phyloP scores from a whole-genome alignment of 1,284 basidiomycete species.

The Cryptococcus sp. region DNA sequence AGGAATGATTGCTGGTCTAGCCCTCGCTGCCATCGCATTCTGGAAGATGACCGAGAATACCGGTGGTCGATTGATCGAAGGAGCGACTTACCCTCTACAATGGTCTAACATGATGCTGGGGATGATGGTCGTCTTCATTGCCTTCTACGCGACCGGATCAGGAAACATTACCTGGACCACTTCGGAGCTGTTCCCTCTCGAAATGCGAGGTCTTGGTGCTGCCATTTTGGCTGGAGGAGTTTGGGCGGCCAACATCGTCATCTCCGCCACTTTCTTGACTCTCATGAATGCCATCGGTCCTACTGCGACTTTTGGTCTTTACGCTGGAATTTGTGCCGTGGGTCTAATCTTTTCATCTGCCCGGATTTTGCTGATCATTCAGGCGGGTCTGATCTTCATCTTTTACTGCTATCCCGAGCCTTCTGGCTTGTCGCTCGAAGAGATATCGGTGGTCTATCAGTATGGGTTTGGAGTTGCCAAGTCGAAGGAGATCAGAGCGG shows the following conservation, averaged over 20 bases:
- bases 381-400: conserved; percentile 39
- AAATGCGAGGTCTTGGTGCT: conserved; percentile 41
- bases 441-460: conserved; percentile 41
- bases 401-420: conserved; percentile 49
- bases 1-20: conserved; percentile 38
- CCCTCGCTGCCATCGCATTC: conserved; percentile 41
- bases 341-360: conserved; percentile 1
- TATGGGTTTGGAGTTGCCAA: conserved; percentile 45
- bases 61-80: conserved; percentile 59
- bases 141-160: conserved; percentile 42
- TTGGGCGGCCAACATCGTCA: conserved; percentile 61
- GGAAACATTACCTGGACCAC: conserved; percentile 52
- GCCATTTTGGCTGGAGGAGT: conserved; percentile 39
- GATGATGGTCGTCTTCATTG: conserved; percentile 42
- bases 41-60: conserved; percentile 58
- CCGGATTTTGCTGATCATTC: background rate
- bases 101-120: conserved; percentile 61
- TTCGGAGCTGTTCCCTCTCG: conserved; percentile 42
- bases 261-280: conserved; percentile 71
- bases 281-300: conserved; percentile 63
- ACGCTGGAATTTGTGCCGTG: conserved; percentile 37
- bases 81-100: conserved; percentile 59
- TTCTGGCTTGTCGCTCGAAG: conserved; percentile 45
- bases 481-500: conserved; percentile 36
- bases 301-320: conserved; percentile 41